Conservation (phyloP, 2,329 filamentous ascomycete genomes). For the Elsinoe ampelina region DNA sequence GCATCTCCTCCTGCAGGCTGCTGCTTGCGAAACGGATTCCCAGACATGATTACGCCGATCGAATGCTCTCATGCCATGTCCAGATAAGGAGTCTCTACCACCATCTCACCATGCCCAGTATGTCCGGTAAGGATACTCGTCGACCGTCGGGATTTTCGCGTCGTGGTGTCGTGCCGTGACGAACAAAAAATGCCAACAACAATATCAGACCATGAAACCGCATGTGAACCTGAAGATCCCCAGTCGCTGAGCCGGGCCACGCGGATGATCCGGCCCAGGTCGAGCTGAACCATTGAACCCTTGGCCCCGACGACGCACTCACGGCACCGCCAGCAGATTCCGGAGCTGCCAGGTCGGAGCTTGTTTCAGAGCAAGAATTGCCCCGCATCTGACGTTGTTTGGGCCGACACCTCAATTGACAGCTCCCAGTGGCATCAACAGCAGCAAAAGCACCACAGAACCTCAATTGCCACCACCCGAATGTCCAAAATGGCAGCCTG, state of each 20-base stretch:
- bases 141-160: not conserved
- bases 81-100: not conserved
- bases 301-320: slow-evolving; percentile 2
- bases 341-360: not conserved
- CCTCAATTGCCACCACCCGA: not conserved
- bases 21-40: slow-evolving; percentile 14
- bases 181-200: not conserved
- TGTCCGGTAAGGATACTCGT: not conserved
- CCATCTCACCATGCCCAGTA: not conserved
- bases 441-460: not conserved
- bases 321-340: not conserved
- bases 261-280: slow-evolving; percentile 5
- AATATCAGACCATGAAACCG: not conserved
- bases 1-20: not conserved
- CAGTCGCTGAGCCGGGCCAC: slow-evolving; percentile 10
- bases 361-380: not conserved
- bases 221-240: slow-evolving; percentile 11
- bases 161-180: not conserved
- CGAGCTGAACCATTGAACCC: slow-evolving; percentile 10
- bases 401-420: not conserved
- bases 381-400: slow-evolving; percentile 4
- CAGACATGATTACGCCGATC: slow-evolving; percentile 8
- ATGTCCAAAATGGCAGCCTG: slow-evolving; percentile 48
- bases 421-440: not conserved
- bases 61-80: slow-evolving; percentile 6